phyloP scores from a whole-genome alignment of 1,139 yeast genomes.

The Candida albicans region DNA sequence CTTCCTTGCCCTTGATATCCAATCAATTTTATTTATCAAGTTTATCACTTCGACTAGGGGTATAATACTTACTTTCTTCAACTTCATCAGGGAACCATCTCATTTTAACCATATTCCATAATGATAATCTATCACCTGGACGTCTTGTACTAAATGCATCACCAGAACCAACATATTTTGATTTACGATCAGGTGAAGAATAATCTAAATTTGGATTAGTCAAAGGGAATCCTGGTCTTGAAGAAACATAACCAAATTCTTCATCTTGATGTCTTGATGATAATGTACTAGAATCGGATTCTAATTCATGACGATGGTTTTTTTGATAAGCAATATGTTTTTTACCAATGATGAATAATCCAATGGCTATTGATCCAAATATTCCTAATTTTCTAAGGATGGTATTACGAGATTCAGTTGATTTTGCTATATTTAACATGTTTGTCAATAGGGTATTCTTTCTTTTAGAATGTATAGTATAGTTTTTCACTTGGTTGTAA shows the following conservation, averaged over 20 bases:
- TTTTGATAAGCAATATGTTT: constrained; percentile 37
- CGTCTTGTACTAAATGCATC: constrained; percentile 54
- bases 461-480: too few relatives aligned
- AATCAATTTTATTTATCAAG: constrained; percentile 10
- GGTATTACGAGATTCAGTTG: constrained; percentile 38
- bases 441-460: neutral
- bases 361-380: constrained; percentile 33
- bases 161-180: constrained; percentile 69
- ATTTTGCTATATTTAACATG: constrained; percentile 2
- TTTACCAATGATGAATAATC: constrained; percentile 37
- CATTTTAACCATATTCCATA: constrained; percentile 31
- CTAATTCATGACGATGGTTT: constrained; percentile 37
- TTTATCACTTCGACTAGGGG: constrained; percentile 16
- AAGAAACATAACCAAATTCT: constrained; percentile 31
- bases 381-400: constrained; percentile 37
- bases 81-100: constrained; percentile 17
- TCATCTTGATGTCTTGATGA: constrained; percentile 20
- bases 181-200: constrained; percentile 38
- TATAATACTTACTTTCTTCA: constrained; percentile 14
- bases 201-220: constrained; percentile 28
- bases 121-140: constrained; percentile 45
- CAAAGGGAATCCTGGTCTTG: constrained; percentile 39
- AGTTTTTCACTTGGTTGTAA: too few relatives aligned
- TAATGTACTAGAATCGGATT: constrained; percentile 40
- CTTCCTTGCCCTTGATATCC: too few relatives aligned